Evolutionary conservation across 805 yeast species (phyloP).

Genomic region (Candida qinlingensis): DNA sequence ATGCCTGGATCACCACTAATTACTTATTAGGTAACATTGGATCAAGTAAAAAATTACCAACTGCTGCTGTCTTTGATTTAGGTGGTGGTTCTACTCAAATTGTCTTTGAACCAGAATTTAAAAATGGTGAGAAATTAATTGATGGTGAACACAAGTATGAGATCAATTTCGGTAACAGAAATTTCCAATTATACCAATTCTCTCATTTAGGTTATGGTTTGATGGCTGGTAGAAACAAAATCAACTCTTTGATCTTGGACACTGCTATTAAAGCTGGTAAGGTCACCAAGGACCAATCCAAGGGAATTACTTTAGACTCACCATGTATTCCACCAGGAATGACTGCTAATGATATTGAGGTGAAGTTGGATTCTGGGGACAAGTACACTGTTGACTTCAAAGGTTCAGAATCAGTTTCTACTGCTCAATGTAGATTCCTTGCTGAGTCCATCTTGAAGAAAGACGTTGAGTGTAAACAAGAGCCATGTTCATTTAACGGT

Average conservation of each 20-base stretch:
- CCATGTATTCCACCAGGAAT: conserved; percentile 89
- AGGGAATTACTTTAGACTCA: conserved; percentile 46
- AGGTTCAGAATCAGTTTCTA: conserved; percentile 60
- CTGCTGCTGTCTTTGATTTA: conserved; percentile 95
- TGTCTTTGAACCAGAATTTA: conserved; percentile 90
- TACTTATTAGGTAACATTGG: conserved; percentile 93
- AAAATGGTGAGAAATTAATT: conserved; percentile 52
- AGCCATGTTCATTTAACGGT: conserved; percentile 96
- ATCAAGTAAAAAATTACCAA: conserved; percentile 59
- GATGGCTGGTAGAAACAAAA: conserved; percentile 86
- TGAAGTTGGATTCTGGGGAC: conserved; percentile 45
- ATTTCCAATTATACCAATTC: conserved; percentile 82
- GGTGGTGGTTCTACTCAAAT: conserved; percentile 99
- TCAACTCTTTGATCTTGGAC: conserved; percentile 62
- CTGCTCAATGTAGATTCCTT: conserved; percentile 80
- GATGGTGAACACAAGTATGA: conserved; percentile 88
- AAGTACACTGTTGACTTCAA: conserved; percentile 52
- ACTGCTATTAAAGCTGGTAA: conserved; percentile 38
- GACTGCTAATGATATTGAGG: conserved; percentile 52
- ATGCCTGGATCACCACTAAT: conserved; percentile 97
- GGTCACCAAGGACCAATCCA: conserved; percentile 29
- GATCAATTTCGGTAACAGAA: conserved; percentile 73
- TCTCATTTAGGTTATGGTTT: conserved; percentile 95
- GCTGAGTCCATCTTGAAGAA: conserved; percentile 83
- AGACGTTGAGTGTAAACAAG: conserved; percentile 64